Base-by-base conservation (phyloP, 2,329 filamentous ascomycete species). In the Fusarium armeniacum region DNA sequence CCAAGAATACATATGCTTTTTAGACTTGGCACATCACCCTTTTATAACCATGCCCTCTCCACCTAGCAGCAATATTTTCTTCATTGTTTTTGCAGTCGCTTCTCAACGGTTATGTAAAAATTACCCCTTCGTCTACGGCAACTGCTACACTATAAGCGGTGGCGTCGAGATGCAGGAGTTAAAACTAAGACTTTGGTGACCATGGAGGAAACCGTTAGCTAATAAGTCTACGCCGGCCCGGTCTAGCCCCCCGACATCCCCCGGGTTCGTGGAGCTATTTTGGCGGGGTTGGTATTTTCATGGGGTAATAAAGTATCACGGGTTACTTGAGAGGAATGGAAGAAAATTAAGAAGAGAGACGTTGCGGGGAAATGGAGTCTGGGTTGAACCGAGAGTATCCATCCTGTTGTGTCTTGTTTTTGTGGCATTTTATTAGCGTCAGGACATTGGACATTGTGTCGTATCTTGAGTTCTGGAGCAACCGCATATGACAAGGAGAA, bases 271-370 rank as follows among this genome's bases (percentile, higher is more conserved):
- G 56, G 44, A 36, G 56, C 45, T 52, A 16, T 53, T 58, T 30
- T 45, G 68, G 65, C 65, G 65, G 65, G 65, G 65, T 65, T 61
- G 40, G 22, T 53, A 30, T 69, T 65, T 69, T 50, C 33, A 68
- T 69, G 65, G 65, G 66, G 65, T 69, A 69, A 65, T 65, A 49
- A 38, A 16, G 59, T 54, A 33, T 47, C 58, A 65, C 44, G 54
- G 30, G 40, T 49, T 18, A 30, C 24, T 35, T n/a, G 26, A 26
- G 33, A 41, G 20, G 50, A 68, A 68, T 46, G 56, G 11, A 44
- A 41, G 45, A 44, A 32, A 35, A 44, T 33, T 16, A 33, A 30
- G 1, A n/a, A 16, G 6, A 43, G 45, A 41, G 45, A 49, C 24
- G 30, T 32, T 35, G 33, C 51, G 46, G 26, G 26, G 40, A 33